Conservation (phyloP, 495 filamentous ascomycete genomes). For the Lophiostoma macrostomum region DNA sequence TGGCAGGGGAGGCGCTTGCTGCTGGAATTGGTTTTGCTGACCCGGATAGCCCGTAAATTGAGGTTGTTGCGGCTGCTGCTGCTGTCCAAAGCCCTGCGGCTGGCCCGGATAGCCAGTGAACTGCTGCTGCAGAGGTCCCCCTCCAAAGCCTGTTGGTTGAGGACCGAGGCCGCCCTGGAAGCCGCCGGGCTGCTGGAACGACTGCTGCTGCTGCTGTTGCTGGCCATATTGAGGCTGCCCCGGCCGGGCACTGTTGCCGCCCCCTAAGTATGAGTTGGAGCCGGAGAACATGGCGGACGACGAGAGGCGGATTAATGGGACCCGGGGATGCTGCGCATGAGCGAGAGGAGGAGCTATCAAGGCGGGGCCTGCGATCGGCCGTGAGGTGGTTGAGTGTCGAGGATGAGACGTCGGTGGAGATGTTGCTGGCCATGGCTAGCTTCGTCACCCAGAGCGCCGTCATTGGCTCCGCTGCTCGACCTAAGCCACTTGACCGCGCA, state of each 20-base stretch:
- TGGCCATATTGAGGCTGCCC: constrained; percentile 65
- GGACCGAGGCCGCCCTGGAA: constrained; percentile 46
- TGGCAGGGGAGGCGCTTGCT: constrained; percentile 46
- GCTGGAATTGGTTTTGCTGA: constrained; percentile 43
- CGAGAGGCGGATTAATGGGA: background rate
- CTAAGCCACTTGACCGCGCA: background rate
- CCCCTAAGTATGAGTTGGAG: constrained; percentile 78
- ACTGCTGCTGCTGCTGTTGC: constrained; percentile 57
- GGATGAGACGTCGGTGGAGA: constrained; percentile 1
- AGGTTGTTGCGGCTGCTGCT: constrained; percentile 50
- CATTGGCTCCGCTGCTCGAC: background rate
- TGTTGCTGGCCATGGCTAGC: constrained; percentile 16
- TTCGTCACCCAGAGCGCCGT: constrained; percentile 16
- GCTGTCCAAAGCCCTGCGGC: constrained; percentile 44
- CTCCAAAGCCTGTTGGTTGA: constrained; percentile 51
- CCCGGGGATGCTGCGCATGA: constrained; percentile 4
- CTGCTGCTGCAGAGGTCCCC: constrained; percentile 57
- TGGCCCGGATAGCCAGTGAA: constrained; percentile 55
- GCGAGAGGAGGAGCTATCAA: background rate
- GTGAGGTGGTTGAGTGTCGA: background rate
- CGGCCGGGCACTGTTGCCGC: constrained; percentile 69
- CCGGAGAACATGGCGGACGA: constrained; percentile 75
- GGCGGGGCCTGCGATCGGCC: background rate
- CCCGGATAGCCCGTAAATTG: constrained; percentile 56
- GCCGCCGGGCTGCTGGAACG: constrained; percentile 44